Evolutionary conservation across 1,139 yeast species (phyloP), one percentile per base, ranked within the genome.

Genomic region (Kodamaea ohmeri): DNA sequence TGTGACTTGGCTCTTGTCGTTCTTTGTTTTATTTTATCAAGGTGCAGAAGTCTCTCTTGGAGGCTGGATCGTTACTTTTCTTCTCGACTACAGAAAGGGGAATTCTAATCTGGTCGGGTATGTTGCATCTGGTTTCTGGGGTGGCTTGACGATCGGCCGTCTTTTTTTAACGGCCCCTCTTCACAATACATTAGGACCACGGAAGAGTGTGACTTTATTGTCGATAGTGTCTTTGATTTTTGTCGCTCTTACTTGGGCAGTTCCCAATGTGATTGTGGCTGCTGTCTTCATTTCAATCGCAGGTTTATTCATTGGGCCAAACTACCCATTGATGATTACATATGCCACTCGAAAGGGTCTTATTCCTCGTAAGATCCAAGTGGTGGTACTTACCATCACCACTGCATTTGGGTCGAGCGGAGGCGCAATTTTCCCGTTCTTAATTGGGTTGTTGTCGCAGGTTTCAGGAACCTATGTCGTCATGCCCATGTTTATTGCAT

Each of bases 61-160:
- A 15, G 87, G 87, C 21, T 83, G 88, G 88, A 71, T 78, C 25
- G 83, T 80, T 27, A 78, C 88, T 0, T 82, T 69, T 48, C 63
- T 82, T 50, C 67, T 78, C 33, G 76, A 73, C 36, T 77, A 76
- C 48, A 66, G 87, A 33, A 62, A 66, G 32, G 83, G 80, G 1
- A 56, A 62, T 37, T 51, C 61, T 3, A 45, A 53, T 0, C 57
- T 71, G 3, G 71, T 73, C 39, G 87, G 88, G 14, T 81, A 80
- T 50, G 81, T 80, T 21, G 76, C 84, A 2, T 76, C 87, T 6
- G 88, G 88, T 0, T 80, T 75, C 48, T 83, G 88, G 89, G 78
- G 72, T 9, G 90, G 89, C 5, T 60, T 83, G 25, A 79, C 87
- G 0, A 26, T 78, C 3, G 88, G 88, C 1, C 56, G 89, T 37